phyloP scores from a whole-genome alignment of 768 basidiomycete species.

The Crepidotus variabilis region DNA sequence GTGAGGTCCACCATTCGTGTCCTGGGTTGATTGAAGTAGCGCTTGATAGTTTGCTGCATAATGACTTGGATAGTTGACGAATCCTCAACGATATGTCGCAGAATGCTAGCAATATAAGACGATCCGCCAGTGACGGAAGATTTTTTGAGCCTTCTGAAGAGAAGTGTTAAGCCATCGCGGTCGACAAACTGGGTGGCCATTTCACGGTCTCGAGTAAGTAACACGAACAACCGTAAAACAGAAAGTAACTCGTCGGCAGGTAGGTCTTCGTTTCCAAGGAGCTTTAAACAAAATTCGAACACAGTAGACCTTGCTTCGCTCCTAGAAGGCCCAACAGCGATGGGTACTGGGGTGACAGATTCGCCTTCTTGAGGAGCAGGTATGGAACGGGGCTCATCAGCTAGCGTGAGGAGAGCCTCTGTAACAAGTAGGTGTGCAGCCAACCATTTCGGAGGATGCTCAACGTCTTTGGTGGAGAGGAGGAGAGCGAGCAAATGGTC shows the following conservation, averaged over 20 bases:
- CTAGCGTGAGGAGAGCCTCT: slow-evolving; percentile 75
- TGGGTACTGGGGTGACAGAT: slow-evolving; percentile 44
- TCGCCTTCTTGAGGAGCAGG: slow-evolving; percentile 71
- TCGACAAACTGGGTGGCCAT: slow-evolving; percentile 67
- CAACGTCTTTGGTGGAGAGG: slow-evolving; percentile 50
- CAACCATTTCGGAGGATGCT: slow-evolving; percentile 83
- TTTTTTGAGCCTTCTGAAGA: slow-evolving; percentile 67
- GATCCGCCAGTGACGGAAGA: slow-evolving; percentile 67
- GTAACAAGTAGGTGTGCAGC: slow-evolving; percentile 81
- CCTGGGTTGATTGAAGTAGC: slow-evolving; percentile 74
- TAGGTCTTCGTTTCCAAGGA: slow-evolving; percentile 61
- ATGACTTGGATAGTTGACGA: slow-evolving; percentile 53
- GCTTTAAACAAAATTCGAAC: slow-evolving; percentile 72
- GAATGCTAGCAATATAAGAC: slow-evolving; percentile 79
- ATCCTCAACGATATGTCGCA: slow-evolving; percentile 93
- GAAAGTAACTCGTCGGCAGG: slow-evolving; percentile 83
- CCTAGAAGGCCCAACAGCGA: slow-evolving; percentile 59
- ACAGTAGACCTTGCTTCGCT: slow-evolving; percentile 58
- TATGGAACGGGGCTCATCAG: slow-evolving; percentile 67
- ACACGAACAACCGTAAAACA: slow-evolving; percentile 75
- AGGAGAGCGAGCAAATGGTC: slow-evolving; percentile 66
- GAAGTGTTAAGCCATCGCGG: slow-evolving; percentile 52
- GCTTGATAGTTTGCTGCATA: slow-evolving; percentile 81
- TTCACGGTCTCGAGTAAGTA: slow-evolving; percentile 72
- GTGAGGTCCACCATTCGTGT: slow-evolving; percentile 62